These are phyloP conservation scores for Globisporangium sylvaticum DNA, from an alignment of 352 stramenopile genomes.

Conservation along the genomic window DNA sequence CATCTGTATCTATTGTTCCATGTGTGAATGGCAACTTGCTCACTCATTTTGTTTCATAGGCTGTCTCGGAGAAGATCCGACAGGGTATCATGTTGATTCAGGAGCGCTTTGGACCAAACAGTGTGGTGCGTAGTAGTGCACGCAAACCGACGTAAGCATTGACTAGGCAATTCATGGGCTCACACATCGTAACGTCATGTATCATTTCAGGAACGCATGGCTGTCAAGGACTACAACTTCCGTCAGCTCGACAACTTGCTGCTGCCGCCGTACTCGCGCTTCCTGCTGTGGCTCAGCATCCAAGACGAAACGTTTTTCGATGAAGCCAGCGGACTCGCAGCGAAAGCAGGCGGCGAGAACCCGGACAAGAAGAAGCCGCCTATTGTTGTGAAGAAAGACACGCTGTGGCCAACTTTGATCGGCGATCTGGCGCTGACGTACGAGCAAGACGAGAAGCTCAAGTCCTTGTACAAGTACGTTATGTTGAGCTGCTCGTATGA, in stretches of 20 bases:
- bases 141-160: neutral
- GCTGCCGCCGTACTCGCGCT: slow-evolving; percentile 84
- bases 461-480: slow-evolving; percentile 81
- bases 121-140: slow-evolving; percentile 37
- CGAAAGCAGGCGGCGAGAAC: slow-evolving; percentile 42
- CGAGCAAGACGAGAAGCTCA: slow-evolving; percentile 89
- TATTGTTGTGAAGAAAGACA: slow-evolving; percentile 76
- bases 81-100: slow-evolving; percentile 76
- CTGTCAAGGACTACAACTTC: slow-evolving; percentile 89
- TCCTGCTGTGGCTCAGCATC: slow-evolving; percentile 87
- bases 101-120: slow-evolving; percentile 82
- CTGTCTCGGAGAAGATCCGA: slow-evolving; percentile 65
- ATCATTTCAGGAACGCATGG: slow-evolving; percentile 53
- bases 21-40: neutral
- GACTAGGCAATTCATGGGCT: neutral
- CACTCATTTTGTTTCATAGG: slow-evolving; percentile 14
- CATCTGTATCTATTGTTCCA: neutral
- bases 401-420: slow-evolving; percentile 77
- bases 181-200: neutral
- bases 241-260: slow-evolving; percentile 83
- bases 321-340: slow-evolving; percentile 42
- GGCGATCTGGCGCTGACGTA: slow-evolving; percentile 80
- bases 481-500: neutral
- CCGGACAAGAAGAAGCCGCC: slow-evolving; percentile 66
- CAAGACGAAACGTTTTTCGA: slow-evolving; percentile 85